Conservation (phyloP, 2,329 filamentous ascomycete species). For the Alternaria viburni region DNA sequence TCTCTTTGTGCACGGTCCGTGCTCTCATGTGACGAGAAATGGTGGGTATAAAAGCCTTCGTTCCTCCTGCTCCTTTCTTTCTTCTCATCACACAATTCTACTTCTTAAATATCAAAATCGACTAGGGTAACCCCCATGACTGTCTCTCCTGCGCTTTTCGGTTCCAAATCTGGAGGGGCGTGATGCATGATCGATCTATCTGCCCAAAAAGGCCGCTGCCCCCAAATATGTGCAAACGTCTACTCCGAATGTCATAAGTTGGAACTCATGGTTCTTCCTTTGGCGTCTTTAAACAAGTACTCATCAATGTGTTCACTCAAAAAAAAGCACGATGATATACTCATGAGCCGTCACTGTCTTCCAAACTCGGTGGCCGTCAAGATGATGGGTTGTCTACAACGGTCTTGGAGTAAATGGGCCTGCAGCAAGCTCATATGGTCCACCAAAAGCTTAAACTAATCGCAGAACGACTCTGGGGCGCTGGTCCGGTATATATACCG, state of each 20-base stretch:
- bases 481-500: neutral
- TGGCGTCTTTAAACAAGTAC: neutral
- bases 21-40: neutral
- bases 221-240: neutral
- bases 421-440: neutral
- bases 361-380: neutral
- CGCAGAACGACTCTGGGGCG: neutral
- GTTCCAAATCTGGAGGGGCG: neutral
- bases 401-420: neutral
- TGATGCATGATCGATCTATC: neutral
- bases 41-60: neutral
- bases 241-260: neutral
- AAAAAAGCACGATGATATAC: rapidly evolving
- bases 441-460: neutral
- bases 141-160: neutral
- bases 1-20: neutral
- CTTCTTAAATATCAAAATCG: neutral
- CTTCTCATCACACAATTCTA: neutral
- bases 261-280: neutral
- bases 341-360: neutral
- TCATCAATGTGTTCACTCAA: neutral
- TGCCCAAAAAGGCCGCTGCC: neutral
- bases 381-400: neutral
- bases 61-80: neutral
- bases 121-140: too few species aligned